Evolutionary conservation across 352 stramenopile genomes (phyloP).

Genomic region (Peronospora tabacina): DNA sequence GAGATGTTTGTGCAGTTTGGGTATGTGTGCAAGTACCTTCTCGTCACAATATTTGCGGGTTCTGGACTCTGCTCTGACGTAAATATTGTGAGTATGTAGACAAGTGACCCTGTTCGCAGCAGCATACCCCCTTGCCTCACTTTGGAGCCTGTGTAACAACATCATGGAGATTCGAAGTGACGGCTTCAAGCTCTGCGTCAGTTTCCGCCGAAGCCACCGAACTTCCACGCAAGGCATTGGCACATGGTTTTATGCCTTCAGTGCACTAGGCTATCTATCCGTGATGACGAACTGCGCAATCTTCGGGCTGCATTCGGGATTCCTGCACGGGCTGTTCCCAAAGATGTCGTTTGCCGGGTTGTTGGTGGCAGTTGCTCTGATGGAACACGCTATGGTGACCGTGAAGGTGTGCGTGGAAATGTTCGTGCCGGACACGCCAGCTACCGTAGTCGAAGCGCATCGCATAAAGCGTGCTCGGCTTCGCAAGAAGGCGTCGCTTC

Average conservation of each 20-base stretch:
- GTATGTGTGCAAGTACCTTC: constrained; percentile 35
- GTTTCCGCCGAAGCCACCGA: constrained; percentile 66
- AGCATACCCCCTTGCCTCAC: constrained; percentile 87
- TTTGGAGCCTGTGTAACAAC: constrained; percentile 92
- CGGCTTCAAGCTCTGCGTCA: constrained; percentile 90
- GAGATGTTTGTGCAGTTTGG: constrained; percentile 91
- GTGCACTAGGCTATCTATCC: constrained; percentile 85
- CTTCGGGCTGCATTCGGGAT: constrained; percentile 87
- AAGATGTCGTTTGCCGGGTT: constrained; percentile 51
- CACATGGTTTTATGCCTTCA: constrained; percentile 89
- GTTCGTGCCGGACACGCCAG: constrained; percentile 63
- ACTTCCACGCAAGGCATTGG: constrained; percentile 77
- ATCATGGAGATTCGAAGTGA: constrained; percentile 93
- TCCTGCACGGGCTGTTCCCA: constrained; percentile 64
- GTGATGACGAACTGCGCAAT: constrained; percentile 93
- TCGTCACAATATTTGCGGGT: not conserved
- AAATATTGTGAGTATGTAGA: constrained; percentile 39
- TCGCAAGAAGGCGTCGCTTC: constrained; percentile 66
- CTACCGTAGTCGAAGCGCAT: constrained; percentile 50
- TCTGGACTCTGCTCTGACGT: not conserved
- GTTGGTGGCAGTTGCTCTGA: constrained; percentile 45
- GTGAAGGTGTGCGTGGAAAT: constrained; percentile 79
- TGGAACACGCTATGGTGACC: constrained; percentile 74
- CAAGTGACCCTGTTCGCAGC: constrained; percentile 92
- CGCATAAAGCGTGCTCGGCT: constrained; percentile 54